These are phyloP conservation scores for Cystobasidium tubakii DNA, from an alignment of 768 basidiomycete genomes.

Conservation along the genomic window DNA sequence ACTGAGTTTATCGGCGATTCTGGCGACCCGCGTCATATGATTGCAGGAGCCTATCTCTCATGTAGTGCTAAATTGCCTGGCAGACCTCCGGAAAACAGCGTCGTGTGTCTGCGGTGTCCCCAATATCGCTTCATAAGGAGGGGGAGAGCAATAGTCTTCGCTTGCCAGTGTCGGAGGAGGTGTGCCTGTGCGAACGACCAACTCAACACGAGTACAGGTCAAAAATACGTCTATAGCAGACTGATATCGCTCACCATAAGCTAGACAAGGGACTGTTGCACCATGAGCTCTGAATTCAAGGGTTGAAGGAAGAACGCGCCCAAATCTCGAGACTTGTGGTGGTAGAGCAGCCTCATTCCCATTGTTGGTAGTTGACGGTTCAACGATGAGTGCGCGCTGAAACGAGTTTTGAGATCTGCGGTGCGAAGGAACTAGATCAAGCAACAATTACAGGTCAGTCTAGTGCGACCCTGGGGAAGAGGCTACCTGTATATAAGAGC, in stretches of 20 bases:
- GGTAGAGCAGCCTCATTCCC: neutral
- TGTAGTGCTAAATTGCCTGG: neutral
- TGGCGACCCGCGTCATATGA: too few relatives aligned
- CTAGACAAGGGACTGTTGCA: slow-evolving; percentile 20
- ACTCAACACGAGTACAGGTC: neutral
- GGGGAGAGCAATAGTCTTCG: slow-evolving; percentile 22
- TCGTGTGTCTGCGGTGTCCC: neutral
- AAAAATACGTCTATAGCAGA: neutral
- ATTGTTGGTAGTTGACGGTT: neutral
- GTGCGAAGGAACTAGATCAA: neutral
- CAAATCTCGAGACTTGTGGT: slow-evolving; percentile 6
- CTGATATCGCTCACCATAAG: slow-evolving; percentile 1
- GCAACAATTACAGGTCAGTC: too few relatives aligned
- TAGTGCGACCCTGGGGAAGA: neutral
- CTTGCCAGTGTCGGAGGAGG: slow-evolving; percentile 4
- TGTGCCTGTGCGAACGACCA: neutral
- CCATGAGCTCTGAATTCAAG: slow-evolving; percentile 10
- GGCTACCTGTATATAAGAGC: neutral
- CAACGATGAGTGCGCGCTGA: neutral
- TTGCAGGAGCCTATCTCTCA: too few relatives aligned
- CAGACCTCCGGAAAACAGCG: neutral
- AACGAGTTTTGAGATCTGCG: neutral
- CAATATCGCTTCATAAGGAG: slow-evolving; percentile 4
- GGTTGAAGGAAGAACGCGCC: neutral
- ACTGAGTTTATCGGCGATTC: too few relatives aligned